Conservation (phyloP, 306 rosid species). For the Cajanus cajan region DNA sequence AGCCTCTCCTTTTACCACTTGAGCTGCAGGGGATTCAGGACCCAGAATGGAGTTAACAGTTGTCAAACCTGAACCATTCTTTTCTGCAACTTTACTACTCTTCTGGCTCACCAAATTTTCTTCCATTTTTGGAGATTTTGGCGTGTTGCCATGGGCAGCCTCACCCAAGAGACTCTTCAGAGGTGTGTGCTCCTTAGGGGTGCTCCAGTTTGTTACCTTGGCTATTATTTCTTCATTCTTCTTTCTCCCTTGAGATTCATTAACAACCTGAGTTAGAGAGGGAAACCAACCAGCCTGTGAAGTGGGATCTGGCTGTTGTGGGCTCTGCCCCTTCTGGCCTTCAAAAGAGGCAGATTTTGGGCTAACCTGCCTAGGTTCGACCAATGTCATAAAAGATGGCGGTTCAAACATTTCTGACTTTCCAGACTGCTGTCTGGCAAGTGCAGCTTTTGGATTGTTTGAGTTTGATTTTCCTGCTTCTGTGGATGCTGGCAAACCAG, state of each 20-base stretch:
- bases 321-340: constrained; percentile 38
- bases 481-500: constrained; percentile 25
- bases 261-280: constrained; percentile 52
- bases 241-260: constrained; percentile 68
- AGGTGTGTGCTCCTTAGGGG: constrained; percentile 70
- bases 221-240: constrained; percentile 79
- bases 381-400: constrained; percentile 87
- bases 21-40: constrained; percentile 49
- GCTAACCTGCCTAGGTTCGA: constrained; percentile 44
- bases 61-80: constrained; percentile 36
- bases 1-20: constrained; percentile 39
- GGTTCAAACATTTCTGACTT: constrained; percentile 67
- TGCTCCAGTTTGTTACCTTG: constrained; percentile 86
- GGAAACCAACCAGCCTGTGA: constrained; percentile 84
- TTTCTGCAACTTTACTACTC: constrained; percentile 32
- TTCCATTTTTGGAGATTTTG: constrained; percentile 48
- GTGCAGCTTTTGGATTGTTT: constrained; percentile 32
- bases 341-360: constrained; percentile 43
- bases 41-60: constrained; percentile 55
- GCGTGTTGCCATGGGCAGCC: constrained; percentile 56
- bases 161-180: constrained; percentile 82
- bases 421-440: constrained; percentile 42
- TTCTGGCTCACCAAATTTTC: constrained; percentile 38
- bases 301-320: constrained; percentile 33
- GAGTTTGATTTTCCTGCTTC: constrained; percentile 36